Evolutionary conservation across 2,329 filamentous ascomycete species (phyloP), one percentile per base, ranked within the genome.

Genomic region (Coleophoma eucalyptorum): DNA sequence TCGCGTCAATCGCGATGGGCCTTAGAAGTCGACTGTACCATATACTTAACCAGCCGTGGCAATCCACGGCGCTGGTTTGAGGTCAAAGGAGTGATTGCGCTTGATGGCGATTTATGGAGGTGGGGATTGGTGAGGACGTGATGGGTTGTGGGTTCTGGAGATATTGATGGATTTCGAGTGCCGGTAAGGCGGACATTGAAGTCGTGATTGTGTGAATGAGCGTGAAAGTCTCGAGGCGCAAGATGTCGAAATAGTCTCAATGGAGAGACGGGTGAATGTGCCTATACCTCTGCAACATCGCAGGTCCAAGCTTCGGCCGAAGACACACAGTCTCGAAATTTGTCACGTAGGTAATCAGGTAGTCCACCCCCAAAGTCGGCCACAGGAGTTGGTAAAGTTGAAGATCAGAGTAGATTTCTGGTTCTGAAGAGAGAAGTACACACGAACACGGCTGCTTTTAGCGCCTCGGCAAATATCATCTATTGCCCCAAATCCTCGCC

Each of bases 231-330:
- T 26, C 40, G 40, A 42, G 42, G 42, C 16, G 42, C 31, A 8
- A 26, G 42, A 44, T 16, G 26, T 44, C 20, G 42, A 31, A 44
- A 21, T 44, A 44, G 42, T 44, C 20, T 44, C 20, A 21, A 18
- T 21, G 20, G 42, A 26, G 26, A 26, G 20, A 21, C 19, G 42
- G 21, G 42, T 16, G 11, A 44, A 26, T 26, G 21, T 26, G 20
- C 13, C 21, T 31, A 31, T 15, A 44, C 15, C 42, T 26, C 42
- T 44, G 19, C 42, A 44, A 32, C 42, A 44, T 44, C 31, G 42
- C 42, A 32, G 42, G 42, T 44, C 42, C 42, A 44, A 44, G 42
- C 42, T 44, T 44, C 26, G 19, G 20, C 42, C n/a, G 12, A 44
- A 10, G 16, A 12, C 15, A 15, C 20, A 44, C 42, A 44, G 42